A percentile compares a stretch with the other conserved stretches of the same genome.
These are phyloP conservation scores for Cyclocybe aegerita DNA, from an alignment of 768 basidiomycete species.

Conservation along the genomic window DNA sequence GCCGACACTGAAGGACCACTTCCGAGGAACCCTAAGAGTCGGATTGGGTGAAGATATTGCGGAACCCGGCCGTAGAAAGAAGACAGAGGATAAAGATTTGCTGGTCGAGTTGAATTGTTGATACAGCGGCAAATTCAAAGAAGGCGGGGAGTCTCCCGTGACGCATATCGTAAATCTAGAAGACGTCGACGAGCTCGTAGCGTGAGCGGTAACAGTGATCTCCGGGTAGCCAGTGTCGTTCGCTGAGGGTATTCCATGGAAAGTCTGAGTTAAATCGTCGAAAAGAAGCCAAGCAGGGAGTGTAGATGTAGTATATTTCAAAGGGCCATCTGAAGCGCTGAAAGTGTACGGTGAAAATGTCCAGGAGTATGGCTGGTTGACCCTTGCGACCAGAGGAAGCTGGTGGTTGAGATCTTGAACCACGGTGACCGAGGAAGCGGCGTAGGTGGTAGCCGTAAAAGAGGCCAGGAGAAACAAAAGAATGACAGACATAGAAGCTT, in stretches of 20 bases:
- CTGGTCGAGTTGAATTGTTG: slow-evolving; percentile 63
- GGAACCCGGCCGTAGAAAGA: slow-evolving; percentile 57
- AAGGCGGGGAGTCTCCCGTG: slow-evolving; percentile 52
- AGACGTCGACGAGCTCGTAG: slow-evolving; percentile 47
- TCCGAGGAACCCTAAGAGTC: slow-evolving; percentile 69
- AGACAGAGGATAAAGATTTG: slow-evolving; percentile 75
- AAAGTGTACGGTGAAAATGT: slow-evolving; percentile 69
- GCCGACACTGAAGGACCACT: slow-evolving; percentile 92
- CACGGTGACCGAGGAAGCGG: slow-evolving; percentile 42
- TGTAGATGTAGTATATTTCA: slow-evolving; percentile 50
- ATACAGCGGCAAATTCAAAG: slow-evolving; percentile 48
- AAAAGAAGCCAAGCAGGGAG: slow-evolving; percentile 82
- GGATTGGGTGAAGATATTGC: slow-evolving; percentile 51
- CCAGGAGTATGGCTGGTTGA: slow-evolving; percentile 67
- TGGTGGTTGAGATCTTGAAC: slow-evolving; percentile 67
- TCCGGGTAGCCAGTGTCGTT: slow-evolving; percentile 61
- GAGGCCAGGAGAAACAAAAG: slow-evolving; percentile 50
- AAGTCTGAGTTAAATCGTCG: slow-evolving; percentile 54
- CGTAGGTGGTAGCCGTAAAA: slow-evolving; percentile 35
- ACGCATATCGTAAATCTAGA: slow-evolving; percentile 59
- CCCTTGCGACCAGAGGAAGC: slow-evolving; percentile 75
- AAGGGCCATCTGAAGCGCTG: slow-evolving; percentile 37
- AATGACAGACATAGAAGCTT: slow-evolving; percentile 63
- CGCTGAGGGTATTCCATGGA: slow-evolving; percentile 66
- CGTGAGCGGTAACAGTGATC: slow-evolving; percentile 65